A percentile compares a stretch with the other conserved stretches of the same genome.
Conservation (phyloP, 1,284 basidiomycete genomes). For the Trichosporon sp. region DNA sequence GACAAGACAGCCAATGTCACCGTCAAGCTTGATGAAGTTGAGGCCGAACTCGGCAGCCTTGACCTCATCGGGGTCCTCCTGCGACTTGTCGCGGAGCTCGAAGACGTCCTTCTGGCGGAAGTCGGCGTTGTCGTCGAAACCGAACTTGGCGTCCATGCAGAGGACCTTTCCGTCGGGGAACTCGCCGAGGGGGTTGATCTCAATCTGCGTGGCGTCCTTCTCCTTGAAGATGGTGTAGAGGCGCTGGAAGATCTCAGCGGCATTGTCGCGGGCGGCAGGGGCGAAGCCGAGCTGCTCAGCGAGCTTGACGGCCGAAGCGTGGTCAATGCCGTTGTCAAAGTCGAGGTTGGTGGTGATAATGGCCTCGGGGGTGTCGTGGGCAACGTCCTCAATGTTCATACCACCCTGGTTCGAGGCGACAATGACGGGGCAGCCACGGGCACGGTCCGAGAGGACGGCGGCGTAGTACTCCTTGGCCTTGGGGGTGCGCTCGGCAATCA, state of each 20-base stretch:
- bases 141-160: constrained; percentile 99
- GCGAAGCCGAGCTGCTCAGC: constrained; percentile 91
- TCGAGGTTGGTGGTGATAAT: constrained; percentile 96
- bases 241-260: constrained; percentile 91
- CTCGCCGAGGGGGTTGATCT: constrained; percentile 99
- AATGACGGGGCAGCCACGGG: constrained; percentile 83
- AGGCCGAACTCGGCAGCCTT: constrained; percentile 81
- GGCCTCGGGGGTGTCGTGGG: constrained; percentile 91
- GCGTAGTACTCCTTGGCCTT: constrained; percentile 98
- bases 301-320: constrained; percentile 71
- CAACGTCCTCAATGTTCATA: constrained; percentile 99
- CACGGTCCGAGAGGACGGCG: constrained; percentile 94
- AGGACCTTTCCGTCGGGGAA: constrained; percentile 89
- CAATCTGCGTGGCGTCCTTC: constrained; percentile 98
- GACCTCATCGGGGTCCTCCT: constrained; percentile 97
- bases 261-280: constrained; percentile 71
- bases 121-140: constrained; percentile 98
- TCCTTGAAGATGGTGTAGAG: constrained; percentile 98
- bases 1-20: constrained; percentile 95
- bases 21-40: constrained; percentile 99
- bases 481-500: constrained; percentile 94
- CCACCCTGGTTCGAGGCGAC: constrained; percentile 92
- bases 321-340: constrained; percentile 79
- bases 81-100: constrained; percentile 82
- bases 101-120: constrained; percentile 96